Conservation (phyloP, 192 early-diverging fungal genomes). For the Rhizophagus clarus region DNA sequence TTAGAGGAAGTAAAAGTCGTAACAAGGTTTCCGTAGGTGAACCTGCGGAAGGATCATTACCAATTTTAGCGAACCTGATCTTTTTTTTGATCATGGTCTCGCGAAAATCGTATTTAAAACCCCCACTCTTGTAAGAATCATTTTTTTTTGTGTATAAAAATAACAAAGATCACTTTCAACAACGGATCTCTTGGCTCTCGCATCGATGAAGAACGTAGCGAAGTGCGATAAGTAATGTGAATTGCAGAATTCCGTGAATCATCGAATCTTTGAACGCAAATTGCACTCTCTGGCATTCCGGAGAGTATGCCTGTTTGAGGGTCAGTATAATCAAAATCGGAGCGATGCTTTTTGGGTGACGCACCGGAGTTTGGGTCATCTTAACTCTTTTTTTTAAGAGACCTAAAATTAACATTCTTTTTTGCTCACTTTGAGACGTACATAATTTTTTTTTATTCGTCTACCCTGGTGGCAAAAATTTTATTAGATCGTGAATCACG, state of each 20-base stretch:
- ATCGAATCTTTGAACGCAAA: slow-evolving; percentile 73
- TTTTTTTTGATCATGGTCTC: slow-evolving; percentile 75
- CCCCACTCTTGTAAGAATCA: background rate
- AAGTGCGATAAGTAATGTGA: slow-evolving; percentile 75
- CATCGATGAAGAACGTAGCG: slow-evolving; percentile 77
- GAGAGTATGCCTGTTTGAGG: too few species aligned
- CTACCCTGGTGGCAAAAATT: too few species aligned
- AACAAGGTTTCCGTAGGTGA: slow-evolving; percentile 21
- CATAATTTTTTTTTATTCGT: too few species aligned
- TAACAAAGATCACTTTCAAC: slow-evolving; percentile 1
- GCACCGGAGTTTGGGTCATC: too few species aligned
- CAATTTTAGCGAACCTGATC: slow-evolving; percentile 56
- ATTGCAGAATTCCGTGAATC: slow-evolving; percentile 68
- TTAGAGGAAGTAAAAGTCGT: slow-evolving; percentile 77
- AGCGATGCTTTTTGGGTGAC: too few species aligned
- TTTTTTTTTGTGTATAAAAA: too few species aligned
- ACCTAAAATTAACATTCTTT: too few species aligned
- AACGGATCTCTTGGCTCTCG: slow-evolving; percentile 28
- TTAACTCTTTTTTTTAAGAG: too few species aligned
- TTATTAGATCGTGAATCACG: too few species aligned
- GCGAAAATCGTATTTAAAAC: slow-evolving; percentile 64
- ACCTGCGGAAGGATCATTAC: slow-evolving; percentile 48
- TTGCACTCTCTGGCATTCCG: slow-evolving; percentile 41
- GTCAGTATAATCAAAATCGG: too few species aligned
- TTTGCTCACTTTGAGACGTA: too few species aligned